Evolutionary conservation across 371 early-diverging fungal species (phyloP).

Genomic region (Capniomyces stellatus): DNA sequence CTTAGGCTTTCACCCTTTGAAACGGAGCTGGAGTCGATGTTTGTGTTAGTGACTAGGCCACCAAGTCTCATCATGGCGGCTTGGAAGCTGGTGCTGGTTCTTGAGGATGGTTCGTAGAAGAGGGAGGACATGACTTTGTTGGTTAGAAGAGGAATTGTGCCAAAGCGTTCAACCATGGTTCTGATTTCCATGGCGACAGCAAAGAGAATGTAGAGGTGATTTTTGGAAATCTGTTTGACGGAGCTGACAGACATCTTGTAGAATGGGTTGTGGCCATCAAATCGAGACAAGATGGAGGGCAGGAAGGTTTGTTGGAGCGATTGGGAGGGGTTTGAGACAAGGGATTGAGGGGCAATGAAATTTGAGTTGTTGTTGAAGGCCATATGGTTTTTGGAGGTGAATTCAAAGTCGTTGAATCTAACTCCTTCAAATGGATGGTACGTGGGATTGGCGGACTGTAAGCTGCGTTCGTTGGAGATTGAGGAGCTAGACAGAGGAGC

Average conservation of each 20-base stretch:
- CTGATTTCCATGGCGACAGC: slow-evolving; percentile 96
- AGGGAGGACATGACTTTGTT: slow-evolving; percentile 85
- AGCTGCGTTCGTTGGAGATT: too few species aligned
- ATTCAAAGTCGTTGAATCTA: too few species aligned
- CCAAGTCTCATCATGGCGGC: slow-evolving; percentile 90
- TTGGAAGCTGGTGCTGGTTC: slow-evolving; percentile 83
- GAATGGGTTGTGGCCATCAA: slow-evolving; percentile 70
- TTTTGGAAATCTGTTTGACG: slow-evolving; percentile 74
- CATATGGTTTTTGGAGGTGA: too few species aligned
- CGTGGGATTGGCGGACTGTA: too few species aligned
- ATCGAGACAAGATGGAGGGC: slow-evolving; percentile 41
- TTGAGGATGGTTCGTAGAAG: slow-evolving; percentile 92
- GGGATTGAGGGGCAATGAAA: too few species aligned
- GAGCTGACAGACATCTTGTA: slow-evolving; percentile 76
- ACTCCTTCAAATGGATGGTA: too few species aligned
- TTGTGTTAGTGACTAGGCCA: slow-evolving; percentile 71
- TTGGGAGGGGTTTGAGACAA: slow-evolving; percentile 16
- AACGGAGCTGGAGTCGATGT: slow-evolving; percentile 65
- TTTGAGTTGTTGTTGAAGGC: too few species aligned
- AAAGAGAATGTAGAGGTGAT: slow-evolving; percentile 83
- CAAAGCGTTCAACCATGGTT: slow-evolving; percentile 72
- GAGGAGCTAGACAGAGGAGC: too few species aligned
- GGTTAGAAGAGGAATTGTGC: slow-evolving; percentile 56
- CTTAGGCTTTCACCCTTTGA: slow-evolving; percentile 88
- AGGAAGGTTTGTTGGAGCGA: slow-evolving; percentile 22